Evolutionary conservation across 129 eudicot genomes (phyloP), one percentile per base, ranked within the genome.

Genomic region (Arctium lappa): DNA sequence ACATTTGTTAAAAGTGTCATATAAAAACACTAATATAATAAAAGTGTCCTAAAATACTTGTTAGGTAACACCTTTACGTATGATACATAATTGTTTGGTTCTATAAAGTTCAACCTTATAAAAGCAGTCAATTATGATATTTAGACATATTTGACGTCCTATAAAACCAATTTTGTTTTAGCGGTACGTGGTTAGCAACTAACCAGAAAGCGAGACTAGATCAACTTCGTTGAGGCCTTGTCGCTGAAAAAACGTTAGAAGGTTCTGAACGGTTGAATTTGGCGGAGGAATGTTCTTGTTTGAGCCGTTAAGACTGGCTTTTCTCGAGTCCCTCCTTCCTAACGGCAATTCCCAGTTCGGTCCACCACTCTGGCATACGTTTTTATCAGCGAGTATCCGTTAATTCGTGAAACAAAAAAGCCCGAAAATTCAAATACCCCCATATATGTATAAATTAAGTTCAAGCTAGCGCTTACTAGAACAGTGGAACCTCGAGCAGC

Each of bases 191-290:
- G 27, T 56, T 56, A 56, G 29, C 1, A 38, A 82, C 86, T 84
- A 9, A 93, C 99, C 97, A 10, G 99, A 95, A 68, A 95, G 98
- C 22, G 99, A 92, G 60, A 95, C 98, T 38, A 93, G 94, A 84
- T 95, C 99, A 65, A 85, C 80, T 84, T 83, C 87, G 42, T 90
- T 79, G 65, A 95, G 95, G 46, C 98, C 98, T 88, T 91, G 95
- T 60, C 86, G 90, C 3, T 88, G 88, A 86, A 95, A 92, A 79
- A 63, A 76, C 1, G 84, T 76, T 69, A 90, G 15, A 74, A 95
- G 94, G 77, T 79, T 89, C 79, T 90, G 88, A 77, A 93, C 77
- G 40, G 95, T 95, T 30, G 97, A 91, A 80, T 87, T 91, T 27
- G 99, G 98, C 1, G 97, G 89, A 3, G 98, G 98, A 88, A 95